A percentile compares a stretch with the other conserved stretches of the same genome.
These are phyloP conservation scores for Hypoxylon perforatum DNA, from an alignment of 495 filamentous ascomycete species.

Conservation along the genomic window DNA sequence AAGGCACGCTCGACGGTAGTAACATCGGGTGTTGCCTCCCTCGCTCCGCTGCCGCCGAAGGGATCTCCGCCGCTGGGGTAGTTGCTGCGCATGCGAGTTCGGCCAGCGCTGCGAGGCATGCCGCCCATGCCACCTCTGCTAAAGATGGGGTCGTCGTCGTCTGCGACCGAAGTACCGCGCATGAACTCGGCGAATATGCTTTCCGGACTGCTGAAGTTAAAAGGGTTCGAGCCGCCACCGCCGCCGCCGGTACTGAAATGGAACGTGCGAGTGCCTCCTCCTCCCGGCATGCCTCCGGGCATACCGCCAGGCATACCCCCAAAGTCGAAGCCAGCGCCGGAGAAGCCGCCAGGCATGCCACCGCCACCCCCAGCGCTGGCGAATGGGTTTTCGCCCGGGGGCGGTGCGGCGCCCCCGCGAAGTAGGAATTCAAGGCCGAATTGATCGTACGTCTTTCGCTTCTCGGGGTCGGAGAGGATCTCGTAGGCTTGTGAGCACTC, in stretches of 20 bases:
- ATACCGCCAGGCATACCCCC: slow-evolving; percentile 30
- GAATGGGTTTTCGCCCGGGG: slow-evolving; percentile 66
- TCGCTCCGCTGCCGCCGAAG: slow-evolving; percentile 49
- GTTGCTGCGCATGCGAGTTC: slow-evolving; percentile 51
- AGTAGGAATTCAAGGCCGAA: slow-evolving; percentile 93
- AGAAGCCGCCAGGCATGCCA: slow-evolving; percentile 58
- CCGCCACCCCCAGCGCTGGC: slow-evolving; percentile 60
- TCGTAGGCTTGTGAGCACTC: slow-evolving; percentile 97
- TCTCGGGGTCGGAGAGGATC: slow-evolving; percentile 96
- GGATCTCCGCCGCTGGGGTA: slow-evolving; percentile 57
- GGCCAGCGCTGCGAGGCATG: slow-evolving; percentile 46
- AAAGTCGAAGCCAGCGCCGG: slow-evolving; percentile 67
- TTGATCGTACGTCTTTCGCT: slow-evolving; percentile 95
- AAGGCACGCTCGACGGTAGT: slow-evolving; percentile 89
- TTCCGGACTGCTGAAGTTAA: slow-evolving; percentile 83
- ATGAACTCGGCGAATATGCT: slow-evolving; percentile 88
- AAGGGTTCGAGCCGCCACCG: slow-evolving; percentile 61
- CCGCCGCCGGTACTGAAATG: slow-evolving; percentile 74
- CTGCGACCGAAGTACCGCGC: slow-evolving; percentile 59
- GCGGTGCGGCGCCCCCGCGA: slow-evolving; percentile 79
- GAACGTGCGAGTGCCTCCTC: slow-evolving; percentile 69
- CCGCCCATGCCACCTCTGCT: slow-evolving; percentile 48
- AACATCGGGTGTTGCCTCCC: slow-evolving; percentile 80
- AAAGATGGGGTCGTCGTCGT: slow-evolving; percentile 47
- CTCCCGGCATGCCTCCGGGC: slow-evolving; percentile 52